These are phyloP conservation scores for Firmiana major DNA, from an alignment of 345 rosid genomes.

Conservation along the genomic window DNA sequence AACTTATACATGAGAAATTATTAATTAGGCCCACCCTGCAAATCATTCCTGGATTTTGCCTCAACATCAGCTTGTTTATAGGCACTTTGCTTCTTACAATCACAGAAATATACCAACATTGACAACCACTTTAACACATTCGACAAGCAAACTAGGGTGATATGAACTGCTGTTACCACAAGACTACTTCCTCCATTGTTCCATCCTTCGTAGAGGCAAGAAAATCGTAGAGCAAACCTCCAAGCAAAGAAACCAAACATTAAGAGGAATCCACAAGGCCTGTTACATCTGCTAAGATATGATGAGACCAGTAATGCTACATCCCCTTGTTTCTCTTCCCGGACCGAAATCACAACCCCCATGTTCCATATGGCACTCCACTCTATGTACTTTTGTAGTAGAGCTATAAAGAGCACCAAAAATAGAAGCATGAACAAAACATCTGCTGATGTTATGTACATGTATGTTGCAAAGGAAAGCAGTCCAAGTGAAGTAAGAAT, in stretches of 20 bases:
- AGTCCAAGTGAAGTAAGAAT: neutral
- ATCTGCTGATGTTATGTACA: neutral
- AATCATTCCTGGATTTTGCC: neutral
- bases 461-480: slow-evolving; percentile 11
- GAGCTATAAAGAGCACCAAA: neutral
- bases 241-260: slow-evolving; percentile 17
- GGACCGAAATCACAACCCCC: slow-evolving; percentile 13
- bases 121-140: slow-evolving; percentile 6
- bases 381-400: slow-evolving; percentile 9
- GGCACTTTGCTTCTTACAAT: slow-evolving; percentile 8
- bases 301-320: slow-evolving; percentile 22
- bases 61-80: neutral
- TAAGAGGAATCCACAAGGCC: slow-evolving; percentile 19
- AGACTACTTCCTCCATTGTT: neutral
- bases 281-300: slow-evolving; percentile 30
- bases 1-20: neutral
- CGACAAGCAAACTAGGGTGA: slow-evolving; percentile 8
- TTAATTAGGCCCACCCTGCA: neutral
- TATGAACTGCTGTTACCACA: neutral
- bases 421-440: neutral
- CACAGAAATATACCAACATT: neutral
- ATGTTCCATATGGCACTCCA: slow-evolving; percentile 41
- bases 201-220: slow-evolving; percentile 17
- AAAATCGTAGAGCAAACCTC: slow-evolving; percentile 20
- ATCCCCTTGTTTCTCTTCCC: slow-evolving; percentile 38